Evolutionary conservation across 2,329 filamentous ascomycete species (phyloP), one percentile per base, ranked within the genome.

Genomic region (Podosphaera fusca): DNA sequence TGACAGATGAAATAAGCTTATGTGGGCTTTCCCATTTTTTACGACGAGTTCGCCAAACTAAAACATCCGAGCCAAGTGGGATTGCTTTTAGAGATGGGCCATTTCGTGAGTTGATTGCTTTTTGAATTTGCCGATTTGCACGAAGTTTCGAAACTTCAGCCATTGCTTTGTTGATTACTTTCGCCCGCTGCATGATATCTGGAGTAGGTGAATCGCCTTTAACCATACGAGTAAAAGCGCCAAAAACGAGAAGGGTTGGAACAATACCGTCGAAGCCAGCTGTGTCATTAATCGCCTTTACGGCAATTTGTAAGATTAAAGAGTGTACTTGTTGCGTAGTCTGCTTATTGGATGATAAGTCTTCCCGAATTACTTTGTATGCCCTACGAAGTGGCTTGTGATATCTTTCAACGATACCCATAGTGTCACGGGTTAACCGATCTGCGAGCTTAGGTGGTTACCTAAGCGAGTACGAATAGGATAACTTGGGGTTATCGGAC

Each of bases 81-180:
- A 60, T 47, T 12, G 55, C 35, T 0, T 12, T n/a, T 53, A 38
- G 10, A 21, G 51, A 53, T 3, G 55, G 52, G 12, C 57, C 49
- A 46, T 60, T 60, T 7, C 51, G 3, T 12, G 31, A 56, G 47
- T 49, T 49, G 0, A 60, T 12, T 2, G 55, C 56, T 30, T 58
- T 51, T 14, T 50, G 8, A 34, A 58, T n/a, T 30, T 60, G 29
- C 29, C 50, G 30, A n/a, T 53, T 34, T n/a, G 51, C 49, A 9
- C 38, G 55, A 10, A 58, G 30, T 30, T 58, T 60, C 3, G 46
- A n/a, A 14, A 60, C 36, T 49, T 60, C 57, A 4, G 45, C 52
- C 50, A 58, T 59, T n/a, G 56, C 57, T 35, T 59, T 60, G 21
- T 56, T 56, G 9, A 58, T 35, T 8, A 56, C 50, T 8, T 33